Evolutionary conservation across 202 grass and related monocot species (phyloP).

Genomic region (Schoenoplectus triqueter): DNA sequence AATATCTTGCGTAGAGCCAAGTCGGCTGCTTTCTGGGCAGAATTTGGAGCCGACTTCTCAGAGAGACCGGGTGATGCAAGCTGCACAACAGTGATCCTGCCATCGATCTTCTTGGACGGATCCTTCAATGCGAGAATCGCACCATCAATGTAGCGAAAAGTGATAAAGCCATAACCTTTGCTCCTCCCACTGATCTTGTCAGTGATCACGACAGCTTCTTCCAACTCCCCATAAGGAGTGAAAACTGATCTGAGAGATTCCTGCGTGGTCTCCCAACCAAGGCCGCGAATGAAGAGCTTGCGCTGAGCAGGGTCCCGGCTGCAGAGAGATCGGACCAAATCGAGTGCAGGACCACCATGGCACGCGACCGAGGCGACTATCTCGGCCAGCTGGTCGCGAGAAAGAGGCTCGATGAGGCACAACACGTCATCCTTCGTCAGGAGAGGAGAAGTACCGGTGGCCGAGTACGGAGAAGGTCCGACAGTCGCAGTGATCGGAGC

Average conservation of each 20-base stretch:
- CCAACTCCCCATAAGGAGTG: conserved; percentile 77
- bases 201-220: conserved; percentile 86
- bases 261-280: conserved; percentile 89
- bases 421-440: conserved; percentile 70
- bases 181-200: conserved; percentile 82
- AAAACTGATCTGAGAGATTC: conserved; percentile 81
- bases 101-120: conserved; percentile 98
- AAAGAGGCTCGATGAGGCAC: conserved; percentile 70
- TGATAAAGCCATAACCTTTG: conserved; percentile 97
- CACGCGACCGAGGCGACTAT: conserved; percentile 63
- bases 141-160: conserved; percentile 86
- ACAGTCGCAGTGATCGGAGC: conserved; percentile 4
- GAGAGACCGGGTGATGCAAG: conserved; percentile 75
- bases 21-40: conserved; percentile 46
- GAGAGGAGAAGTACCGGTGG: conserved; percentile 28
- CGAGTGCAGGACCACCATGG: conserved; percentile 57
- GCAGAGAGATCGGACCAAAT: conserved; percentile 68
- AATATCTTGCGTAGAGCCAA: conserved; percentile 91
- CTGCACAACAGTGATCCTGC: conserved; percentile 87
- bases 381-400: conserved; percentile 78
- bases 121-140: conserved; percentile 91
- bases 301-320: conserved; percentile 76
- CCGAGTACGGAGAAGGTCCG: conserved; percentile 13
- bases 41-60: conserved; percentile 37
- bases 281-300: conserved; percentile 93